Conservation (phyloP, 371 early-diverging fungal species). For the Lichtheimia ramosa region DNA sequence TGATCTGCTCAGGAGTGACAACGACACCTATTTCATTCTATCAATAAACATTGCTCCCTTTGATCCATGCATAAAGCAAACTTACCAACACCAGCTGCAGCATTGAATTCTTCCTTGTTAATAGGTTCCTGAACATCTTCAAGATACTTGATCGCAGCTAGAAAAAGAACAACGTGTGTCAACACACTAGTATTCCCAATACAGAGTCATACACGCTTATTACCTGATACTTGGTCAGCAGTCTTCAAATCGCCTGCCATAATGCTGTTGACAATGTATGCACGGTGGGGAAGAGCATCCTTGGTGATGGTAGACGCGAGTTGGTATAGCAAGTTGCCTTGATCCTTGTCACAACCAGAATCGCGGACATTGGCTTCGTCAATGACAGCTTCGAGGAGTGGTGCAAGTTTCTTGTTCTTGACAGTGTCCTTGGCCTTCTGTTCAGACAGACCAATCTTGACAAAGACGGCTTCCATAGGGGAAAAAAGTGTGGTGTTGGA, state of each 20-base stretch:
- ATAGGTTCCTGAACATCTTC: slow-evolving; percentile 58
- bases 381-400: slow-evolving; percentile 67
- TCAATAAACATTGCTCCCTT: background rate
- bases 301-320: slow-evolving; percentile 88
- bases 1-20: slow-evolving; percentile 73
- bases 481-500: too few species aligned
- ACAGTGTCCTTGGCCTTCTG: slow-evolving; percentile 93
- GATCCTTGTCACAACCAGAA: slow-evolving; percentile 62
- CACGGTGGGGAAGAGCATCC: slow-evolving; percentile 69
- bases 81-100: slow-evolving; percentile 90
- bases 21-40: slow-evolving; percentile 58
- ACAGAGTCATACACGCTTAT: background rate
- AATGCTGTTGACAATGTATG: slow-evolving; percentile 79
- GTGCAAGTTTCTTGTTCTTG: slow-evolving; percentile 91
- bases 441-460: slow-evolving; percentile 85
- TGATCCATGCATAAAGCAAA: slow-evolving; percentile 5
- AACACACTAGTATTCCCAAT: too few species aligned
- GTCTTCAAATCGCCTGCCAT: slow-evolving; percentile 68
- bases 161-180: background rate
- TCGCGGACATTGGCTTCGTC: slow-evolving; percentile 65
- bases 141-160: slow-evolving; percentile 89
- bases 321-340: slow-evolving; percentile 80
- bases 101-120: slow-evolving; percentile 71
- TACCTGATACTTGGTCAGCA: slow-evolving; percentile 90
- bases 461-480: slow-evolving; percentile 56